phyloP scores from a whole-genome alignment of 202 grass and related monocot species.

The Zoysia matrella region DNA sequence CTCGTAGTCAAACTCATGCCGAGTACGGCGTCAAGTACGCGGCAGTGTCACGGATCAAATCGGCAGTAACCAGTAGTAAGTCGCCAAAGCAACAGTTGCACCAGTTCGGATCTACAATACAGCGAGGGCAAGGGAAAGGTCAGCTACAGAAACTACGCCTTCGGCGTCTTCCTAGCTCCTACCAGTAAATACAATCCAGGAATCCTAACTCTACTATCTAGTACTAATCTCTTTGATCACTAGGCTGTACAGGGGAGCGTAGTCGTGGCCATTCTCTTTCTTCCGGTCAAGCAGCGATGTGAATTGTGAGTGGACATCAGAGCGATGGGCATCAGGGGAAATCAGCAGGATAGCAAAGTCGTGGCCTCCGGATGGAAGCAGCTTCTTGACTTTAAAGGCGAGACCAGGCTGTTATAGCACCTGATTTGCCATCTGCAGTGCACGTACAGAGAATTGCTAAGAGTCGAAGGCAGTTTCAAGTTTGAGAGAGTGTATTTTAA shows the following conservation, averaged over 20 bases:
- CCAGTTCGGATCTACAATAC: conserved; percentile 7
- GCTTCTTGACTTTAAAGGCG: conserved; percentile 2
- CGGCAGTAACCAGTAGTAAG: neutral
- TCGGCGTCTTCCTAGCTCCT: conserved; percentile 29
- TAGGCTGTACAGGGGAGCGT: conserved; percentile 43
- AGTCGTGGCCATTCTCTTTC: neutral
- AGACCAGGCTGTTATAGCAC: conserved; percentile 41
- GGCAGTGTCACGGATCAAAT: neutral
- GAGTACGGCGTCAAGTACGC: neutral
- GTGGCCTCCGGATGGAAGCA: conserved; percentile 1
- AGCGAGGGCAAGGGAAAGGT: neutral
- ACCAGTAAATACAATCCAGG: conserved; percentile 20
- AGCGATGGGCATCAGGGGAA: neutral
- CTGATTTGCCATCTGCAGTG: conserved; percentile 62
- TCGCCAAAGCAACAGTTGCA: conserved; percentile 5
- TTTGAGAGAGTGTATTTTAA: neutral
- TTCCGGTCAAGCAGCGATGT: neutral
- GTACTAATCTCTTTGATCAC: neutral
- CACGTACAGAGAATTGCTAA: conserved; percentile 15
- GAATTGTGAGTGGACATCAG: conserved; percentile 29
- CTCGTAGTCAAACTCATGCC: conserved; percentile 9
- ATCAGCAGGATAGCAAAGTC: neutral
- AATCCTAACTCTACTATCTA: neutral
- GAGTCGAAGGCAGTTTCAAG: neutral
- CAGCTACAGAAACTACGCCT: conserved; percentile 34